Percentiles rank a stretch among this genome's conserved stretches.
Evolutionary conservation across 2,329 filamentous ascomycete species (phyloP).

Genomic region (Chrysoporthe austroafricana): DNA sequence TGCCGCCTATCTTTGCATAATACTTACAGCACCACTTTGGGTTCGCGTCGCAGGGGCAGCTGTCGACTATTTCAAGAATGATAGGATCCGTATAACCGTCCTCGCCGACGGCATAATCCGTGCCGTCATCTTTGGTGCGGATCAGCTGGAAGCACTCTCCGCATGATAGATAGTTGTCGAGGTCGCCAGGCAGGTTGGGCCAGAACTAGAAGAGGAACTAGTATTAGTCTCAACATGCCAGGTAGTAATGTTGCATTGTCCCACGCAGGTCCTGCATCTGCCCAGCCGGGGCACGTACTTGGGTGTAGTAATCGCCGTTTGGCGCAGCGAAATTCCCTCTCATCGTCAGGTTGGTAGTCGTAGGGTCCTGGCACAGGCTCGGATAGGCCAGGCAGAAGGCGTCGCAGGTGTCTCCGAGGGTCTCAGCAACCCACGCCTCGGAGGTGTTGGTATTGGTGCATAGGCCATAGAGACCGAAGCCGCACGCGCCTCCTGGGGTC

Average conservation of each 20-base stretch:
- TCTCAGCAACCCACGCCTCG: slow-evolving; percentile 9
- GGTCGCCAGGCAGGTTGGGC: slow-evolving; percentile 27
- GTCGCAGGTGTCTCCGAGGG: slow-evolving; percentile 7
- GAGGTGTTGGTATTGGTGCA: slow-evolving; percentile 11
- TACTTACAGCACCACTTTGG: slow-evolving; percentile 31
- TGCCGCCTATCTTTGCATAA: background rate
- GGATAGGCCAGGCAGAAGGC: slow-evolving; percentile 13
- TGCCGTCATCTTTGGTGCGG: slow-evolving; percentile 29
- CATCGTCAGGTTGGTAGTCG: background rate
- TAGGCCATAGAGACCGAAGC: slow-evolving; percentile 12
- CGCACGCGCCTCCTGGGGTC: slow-evolving; percentile 6
- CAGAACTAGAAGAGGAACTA: slow-evolving; percentile 25
- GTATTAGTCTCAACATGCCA: background rate
- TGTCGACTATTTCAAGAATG: slow-evolving; percentile 29
- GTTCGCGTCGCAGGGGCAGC: slow-evolving; percentile 30
- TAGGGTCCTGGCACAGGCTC: slow-evolving; percentile 8
- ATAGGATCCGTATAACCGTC: slow-evolving; percentile 30
- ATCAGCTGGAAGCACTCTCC: slow-evolving; percentile 30
- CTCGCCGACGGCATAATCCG: slow-evolving; percentile 28
- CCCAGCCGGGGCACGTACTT: slow-evolving; percentile 11
- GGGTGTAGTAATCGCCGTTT: slow-evolving; percentile 28
- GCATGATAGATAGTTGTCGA: slow-evolving; percentile 31
- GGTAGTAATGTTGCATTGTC: background rate
- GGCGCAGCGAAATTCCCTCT: slow-evolving; percentile 13
- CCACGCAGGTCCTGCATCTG: background rate